Conservation (phyloP, 2,329 filamentous ascomycete species). For the Pseudogymnoascus sp. region DNA sequence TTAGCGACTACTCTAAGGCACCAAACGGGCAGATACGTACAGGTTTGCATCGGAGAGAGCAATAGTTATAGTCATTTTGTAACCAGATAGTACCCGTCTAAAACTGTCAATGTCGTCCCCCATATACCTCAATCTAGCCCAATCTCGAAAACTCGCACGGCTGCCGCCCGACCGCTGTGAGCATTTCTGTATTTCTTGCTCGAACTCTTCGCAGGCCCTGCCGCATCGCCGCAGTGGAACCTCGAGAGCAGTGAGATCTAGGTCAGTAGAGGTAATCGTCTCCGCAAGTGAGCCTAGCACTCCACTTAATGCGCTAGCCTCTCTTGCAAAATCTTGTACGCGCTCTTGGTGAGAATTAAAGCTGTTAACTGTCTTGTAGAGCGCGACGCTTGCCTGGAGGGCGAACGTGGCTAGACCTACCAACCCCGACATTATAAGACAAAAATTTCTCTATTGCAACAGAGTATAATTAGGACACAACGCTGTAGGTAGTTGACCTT, state of each 20-base stretch:
- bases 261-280: constrained; percentile 21
- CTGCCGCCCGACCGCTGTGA: constrained; percentile 28
- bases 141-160: constrained; percentile 37
- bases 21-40: constrained; percentile 5
- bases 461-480: not conserved
- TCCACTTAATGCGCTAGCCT: constrained; percentile 32
- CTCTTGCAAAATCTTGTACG: constrained; percentile 34
- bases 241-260: constrained; percentile 27
- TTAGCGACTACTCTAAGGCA: constrained; percentile 11
- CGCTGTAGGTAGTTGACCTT: not conserved
- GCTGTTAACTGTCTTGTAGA: constrained; percentile 32
- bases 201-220: constrained; percentile 36
- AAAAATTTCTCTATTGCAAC: not conserved
- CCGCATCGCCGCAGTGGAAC: constrained; percentile 35
- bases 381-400: constrained; percentile 31
- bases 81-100: not conserved
- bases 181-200: constrained; percentile 31
- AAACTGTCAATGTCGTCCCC: not conserved
- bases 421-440: constrained; percentile 26
- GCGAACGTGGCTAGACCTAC: constrained; percentile 32
- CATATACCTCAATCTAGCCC: constrained; percentile 31
- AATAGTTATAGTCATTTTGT: constrained; percentile 1
- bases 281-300: constrained; percentile 31
- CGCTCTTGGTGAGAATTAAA: constrained; percentile 31
- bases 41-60: constrained; percentile 10